Percentiles rank a stretch among this genome's conserved stretches.
phyloP scores from a whole-genome alignment of 2,329 filamentous ascomycete genomes.

The Myriosclerotinia duriaeana region DNA sequence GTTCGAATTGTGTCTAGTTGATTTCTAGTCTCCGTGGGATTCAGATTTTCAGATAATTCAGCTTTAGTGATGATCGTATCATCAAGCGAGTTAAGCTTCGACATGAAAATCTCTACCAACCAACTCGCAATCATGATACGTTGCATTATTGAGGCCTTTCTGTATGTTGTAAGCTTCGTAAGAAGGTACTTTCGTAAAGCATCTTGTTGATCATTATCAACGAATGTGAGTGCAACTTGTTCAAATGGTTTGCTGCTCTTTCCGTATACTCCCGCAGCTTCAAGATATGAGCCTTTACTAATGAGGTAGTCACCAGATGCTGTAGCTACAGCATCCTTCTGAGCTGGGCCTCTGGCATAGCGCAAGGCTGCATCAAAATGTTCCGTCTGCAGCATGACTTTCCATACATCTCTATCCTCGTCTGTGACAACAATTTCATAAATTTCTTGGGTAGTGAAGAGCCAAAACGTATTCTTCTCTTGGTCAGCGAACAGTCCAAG shows the following conservation, averaged over 20 bases:
- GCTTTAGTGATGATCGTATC: conserved; percentile 90
- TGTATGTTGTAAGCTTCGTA: conserved; percentile 77
- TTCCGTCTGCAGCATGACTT: conserved; percentile 82
- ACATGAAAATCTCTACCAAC: conserved; percentile 96
- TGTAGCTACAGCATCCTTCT: conserved; percentile 88
- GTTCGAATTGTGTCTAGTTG: conserved; percentile 68
- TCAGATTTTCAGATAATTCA: conserved; percentile 71
- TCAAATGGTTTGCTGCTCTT: conserved; percentile 97
- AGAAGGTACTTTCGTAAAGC: conserved; percentile 86
- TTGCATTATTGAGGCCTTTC: conserved; percentile 86
- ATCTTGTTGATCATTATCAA: conserved; percentile 87
- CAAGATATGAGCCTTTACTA: conserved; percentile 74
- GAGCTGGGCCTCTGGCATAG: conserved; percentile 74
- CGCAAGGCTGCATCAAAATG: conserved; percentile 86
- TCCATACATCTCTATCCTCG: conserved; percentile 91
- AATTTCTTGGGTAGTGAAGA: conserved; percentile 87
- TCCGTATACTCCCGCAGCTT: conserved; percentile 88
- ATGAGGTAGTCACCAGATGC: conserved; percentile 88
- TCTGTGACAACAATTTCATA: conserved; percentile 90
- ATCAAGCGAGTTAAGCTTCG: conserved; percentile 89
- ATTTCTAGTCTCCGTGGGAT: conserved; percentile 67
- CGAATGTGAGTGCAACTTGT: conserved; percentile 86
- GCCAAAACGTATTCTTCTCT: conserved; percentile 96
- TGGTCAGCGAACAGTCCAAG: conserved; percentile 86
- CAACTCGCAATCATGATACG: conserved; percentile 92